Percentiles rank a stretch among this genome's conserved stretches.
phyloP scores from a whole-genome alignment of 306 rosid genomes.

The Canavalia gladiata region DNA sequence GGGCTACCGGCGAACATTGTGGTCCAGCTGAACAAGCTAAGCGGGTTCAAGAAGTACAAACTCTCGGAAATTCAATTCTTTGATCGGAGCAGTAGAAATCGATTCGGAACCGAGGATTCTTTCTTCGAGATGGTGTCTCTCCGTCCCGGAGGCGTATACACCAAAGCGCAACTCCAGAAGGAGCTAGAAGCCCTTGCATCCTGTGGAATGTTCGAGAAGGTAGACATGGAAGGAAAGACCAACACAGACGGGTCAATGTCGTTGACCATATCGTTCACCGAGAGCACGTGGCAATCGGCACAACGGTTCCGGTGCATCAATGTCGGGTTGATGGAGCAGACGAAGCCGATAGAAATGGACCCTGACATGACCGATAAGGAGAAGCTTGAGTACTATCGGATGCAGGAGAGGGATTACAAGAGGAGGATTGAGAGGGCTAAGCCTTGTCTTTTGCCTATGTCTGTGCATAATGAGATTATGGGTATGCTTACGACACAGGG shows the following conservation, averaged over 20 bases:
- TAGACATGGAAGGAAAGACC: constrained; percentile 80
- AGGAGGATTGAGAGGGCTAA: constrained; percentile 74
- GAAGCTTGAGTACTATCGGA: constrained; percentile 63
- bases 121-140: constrained; percentile 81
- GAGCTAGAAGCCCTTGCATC: constrained; percentile 74
- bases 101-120: constrained; percentile 77
- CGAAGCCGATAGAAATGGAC: constrained; percentile 80
- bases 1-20: constrained; percentile 83
- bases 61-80: constrained; percentile 72
- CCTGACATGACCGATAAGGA: constrained; percentile 83
- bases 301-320: constrained; percentile 81
- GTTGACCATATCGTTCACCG: constrained; percentile 68
- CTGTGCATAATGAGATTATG: constrained; percentile 69
- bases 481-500: constrained; percentile 69
- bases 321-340: constrained; percentile 71
- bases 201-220: constrained; percentile 87
- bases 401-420: constrained; percentile 74
- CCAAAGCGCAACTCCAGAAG: constrained; percentile 79
- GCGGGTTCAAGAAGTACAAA: constrained; percentile 80
- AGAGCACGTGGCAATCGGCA: constrained; percentile 79
- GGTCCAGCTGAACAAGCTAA: constrained; percentile 72
- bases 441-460: constrained; percentile 67
- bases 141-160: constrained; percentile 68
- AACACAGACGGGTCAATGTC: constrained; percentile 72
- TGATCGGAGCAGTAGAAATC: constrained; percentile 62